Evolutionary conservation across 2,329 filamentous ascomycete species (phyloP).

Genomic region (Plenodomus tracheiphilus): DNA sequence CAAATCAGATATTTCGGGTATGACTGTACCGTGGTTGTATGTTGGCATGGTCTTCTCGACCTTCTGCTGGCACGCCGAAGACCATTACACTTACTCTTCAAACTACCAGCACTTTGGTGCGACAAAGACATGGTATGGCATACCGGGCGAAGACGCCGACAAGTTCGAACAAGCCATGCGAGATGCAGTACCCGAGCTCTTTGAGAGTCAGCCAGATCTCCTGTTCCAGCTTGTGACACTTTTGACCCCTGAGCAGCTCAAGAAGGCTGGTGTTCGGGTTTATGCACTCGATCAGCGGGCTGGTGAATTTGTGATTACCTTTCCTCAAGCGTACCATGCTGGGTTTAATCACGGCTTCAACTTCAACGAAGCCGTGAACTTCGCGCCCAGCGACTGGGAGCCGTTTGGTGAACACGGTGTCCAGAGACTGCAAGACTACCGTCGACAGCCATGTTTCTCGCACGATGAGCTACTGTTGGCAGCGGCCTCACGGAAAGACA

Average conservation of each 20-base stretch:
- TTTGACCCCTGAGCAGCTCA: conserved; percentile 87
- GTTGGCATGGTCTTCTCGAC: conserved; percentile 99
- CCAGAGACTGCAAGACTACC: conserved; percentile 81
- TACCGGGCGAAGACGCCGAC: conserved; percentile 88
- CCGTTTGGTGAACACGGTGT: conserved; percentile 86
- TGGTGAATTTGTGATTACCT: conserved; percentile 94
- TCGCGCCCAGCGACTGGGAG: conserved; percentile 94
- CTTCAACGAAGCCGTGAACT: conserved; percentile 98
- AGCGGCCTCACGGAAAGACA: conserved; percentile 74
- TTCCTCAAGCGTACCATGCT: conserved; percentile 94
- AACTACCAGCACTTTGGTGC: conserved; percentile 99
- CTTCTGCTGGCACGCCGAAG: conserved; percentile 99
- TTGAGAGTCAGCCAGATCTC: conserved; percentile 94
- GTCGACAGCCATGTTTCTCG: conserved; percentile 93
- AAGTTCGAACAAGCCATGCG: conserved; percentile 96
- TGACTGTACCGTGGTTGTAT: conserved; percentile 99
- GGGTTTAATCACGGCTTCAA: conserved; percentile 99
- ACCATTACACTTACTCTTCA: conserved; percentile 95
- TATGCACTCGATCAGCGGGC: conserved; percentile 95
- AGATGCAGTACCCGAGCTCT: conserved; percentile 91
- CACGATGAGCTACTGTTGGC: conserved; percentile 94
- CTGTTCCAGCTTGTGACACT: conserved; percentile 97
- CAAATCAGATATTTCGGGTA: conserved; percentile 96
- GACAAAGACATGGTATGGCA: conserved; percentile 99
- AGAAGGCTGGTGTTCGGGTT: conserved; percentile 89